phyloP scores from a whole-genome alignment of 768 basidiomycete genomes.

The Tricholoma hemisulphureum region DNA sequence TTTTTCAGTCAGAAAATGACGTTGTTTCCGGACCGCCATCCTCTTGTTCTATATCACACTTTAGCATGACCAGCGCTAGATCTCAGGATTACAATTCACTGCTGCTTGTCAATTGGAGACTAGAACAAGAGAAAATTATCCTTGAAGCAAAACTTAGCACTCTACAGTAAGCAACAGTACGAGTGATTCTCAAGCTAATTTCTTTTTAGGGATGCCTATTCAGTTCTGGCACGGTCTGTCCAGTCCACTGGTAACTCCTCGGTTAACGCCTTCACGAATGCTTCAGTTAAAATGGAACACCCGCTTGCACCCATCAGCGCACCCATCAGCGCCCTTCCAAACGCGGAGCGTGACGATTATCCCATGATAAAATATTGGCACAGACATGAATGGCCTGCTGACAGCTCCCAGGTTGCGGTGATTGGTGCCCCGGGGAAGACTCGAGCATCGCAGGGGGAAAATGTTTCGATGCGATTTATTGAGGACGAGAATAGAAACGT shows the following conservation, averaged over 20 bases:
- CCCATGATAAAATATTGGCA: background rate
- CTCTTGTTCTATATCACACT: no score
- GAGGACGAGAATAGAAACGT: no score
- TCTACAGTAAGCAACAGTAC: background rate
- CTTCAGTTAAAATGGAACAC: background rate
- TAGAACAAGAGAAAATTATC: no score
- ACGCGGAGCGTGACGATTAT: background rate
- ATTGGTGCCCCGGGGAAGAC: background rate
- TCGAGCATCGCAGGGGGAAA: background rate
- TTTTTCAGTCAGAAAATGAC: no score
- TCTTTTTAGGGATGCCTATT: background rate
- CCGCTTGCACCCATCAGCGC: background rate
- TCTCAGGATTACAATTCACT: no score
- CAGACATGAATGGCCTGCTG: background rate
- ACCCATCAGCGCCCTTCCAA: background rate
- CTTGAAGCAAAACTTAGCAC: background rate
- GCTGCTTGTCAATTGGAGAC: no score
- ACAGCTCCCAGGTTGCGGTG: background rate
- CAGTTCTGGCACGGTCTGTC: no score
- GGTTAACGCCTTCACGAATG: background rate
- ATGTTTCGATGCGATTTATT: background rate
- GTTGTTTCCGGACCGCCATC: no score
- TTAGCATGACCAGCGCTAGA: no score
- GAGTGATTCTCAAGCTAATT: background rate
- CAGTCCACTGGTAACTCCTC: background rate